Conservation (phyloP, 768 basidiomycete species). For the Panellus pusillus region DNA sequence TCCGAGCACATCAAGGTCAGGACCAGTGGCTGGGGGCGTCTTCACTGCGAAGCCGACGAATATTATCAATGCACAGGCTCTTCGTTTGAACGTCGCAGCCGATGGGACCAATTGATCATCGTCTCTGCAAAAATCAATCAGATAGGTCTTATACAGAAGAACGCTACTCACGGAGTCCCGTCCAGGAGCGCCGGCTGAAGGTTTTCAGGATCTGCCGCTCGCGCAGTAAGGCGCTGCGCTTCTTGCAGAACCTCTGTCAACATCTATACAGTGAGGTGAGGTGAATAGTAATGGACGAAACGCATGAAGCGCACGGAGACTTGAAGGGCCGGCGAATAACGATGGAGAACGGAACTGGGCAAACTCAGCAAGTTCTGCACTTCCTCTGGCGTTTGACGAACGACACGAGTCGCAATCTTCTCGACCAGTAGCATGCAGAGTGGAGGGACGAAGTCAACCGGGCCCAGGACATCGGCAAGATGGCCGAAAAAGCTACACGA, state of each 20-base stretch:
- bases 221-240: constrained; percentile 53
- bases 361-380: constrained; percentile 59
- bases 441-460: constrained; percentile 77
- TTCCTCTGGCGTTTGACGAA: constrained; percentile 63
- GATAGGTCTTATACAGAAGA: background rate
- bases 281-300: background rate
- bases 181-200: constrained; percentile 54
- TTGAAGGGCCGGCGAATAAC: constrained; percentile 49
- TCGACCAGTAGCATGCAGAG: constrained; percentile 85
- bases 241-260: constrained; percentile 69
- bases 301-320: constrained; percentile 44
- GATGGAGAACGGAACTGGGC: constrained; percentile 65
- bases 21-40: constrained; percentile 24
- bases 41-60: constrained; percentile 60
- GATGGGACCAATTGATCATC: constrained; percentile 54
- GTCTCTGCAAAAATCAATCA: constrained; percentile 40
- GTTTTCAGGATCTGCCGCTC: constrained; percentile 38
- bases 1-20: constrained; percentile 20
- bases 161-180: constrained; percentile 46
- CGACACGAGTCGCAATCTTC: constrained; percentile 67
- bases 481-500: constrained; percentile 80
- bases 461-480: constrained; percentile 79
- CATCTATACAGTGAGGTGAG: constrained; percentile 39
- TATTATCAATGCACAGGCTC: constrained; percentile 66
- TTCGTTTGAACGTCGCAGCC: constrained; percentile 48